Evolutionary conservation across 108 stramenopile genomes (phyloP).

Genomic region (Skeletonema potamos): DNA sequence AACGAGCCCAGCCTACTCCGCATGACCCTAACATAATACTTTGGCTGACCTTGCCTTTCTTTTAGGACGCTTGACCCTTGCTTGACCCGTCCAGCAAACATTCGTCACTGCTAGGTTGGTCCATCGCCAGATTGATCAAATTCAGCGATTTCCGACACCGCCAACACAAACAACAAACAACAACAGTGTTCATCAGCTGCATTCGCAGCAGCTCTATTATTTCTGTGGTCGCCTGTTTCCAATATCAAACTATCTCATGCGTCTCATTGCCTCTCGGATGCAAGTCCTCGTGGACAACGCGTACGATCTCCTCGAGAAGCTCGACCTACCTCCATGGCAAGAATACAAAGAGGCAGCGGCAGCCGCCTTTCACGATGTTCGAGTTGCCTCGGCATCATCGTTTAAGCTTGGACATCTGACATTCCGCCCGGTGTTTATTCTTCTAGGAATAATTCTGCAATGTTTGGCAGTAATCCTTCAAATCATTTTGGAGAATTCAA

Average conservation of each 20-base stretch:
- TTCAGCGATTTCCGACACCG: too few relatives aligned
- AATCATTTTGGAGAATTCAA: constrained; percentile 37
- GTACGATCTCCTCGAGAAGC: constrained; percentile 14
- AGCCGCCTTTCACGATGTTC: constrained; percentile 36
- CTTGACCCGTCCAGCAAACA: too few relatives aligned
- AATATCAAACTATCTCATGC: not conserved
- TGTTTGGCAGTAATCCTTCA: constrained; percentile 25
- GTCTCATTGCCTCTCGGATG: not conserved
- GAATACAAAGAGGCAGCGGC: constrained; percentile 42
- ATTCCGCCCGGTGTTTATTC: constrained; percentile 48
- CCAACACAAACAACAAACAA: too few relatives aligned
- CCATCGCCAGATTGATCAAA: too few relatives aligned
- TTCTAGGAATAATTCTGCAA: constrained; percentile 49
- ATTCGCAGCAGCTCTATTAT: too few relatives aligned
- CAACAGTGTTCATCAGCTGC: too few relatives aligned
- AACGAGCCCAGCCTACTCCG: too few relatives aligned
- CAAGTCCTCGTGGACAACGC: constrained; percentile 1
- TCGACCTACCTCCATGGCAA: constrained; percentile 53
- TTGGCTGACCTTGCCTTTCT: too few relatives aligned
- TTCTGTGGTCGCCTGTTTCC: too few relatives aligned
- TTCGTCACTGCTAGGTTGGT: not conserved
- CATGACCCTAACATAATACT: too few relatives aligned
- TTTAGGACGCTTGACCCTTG: too few relatives aligned
- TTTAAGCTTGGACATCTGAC: constrained; percentile 51
- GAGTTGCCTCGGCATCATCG: constrained; percentile 32